These are phyloP conservation scores for Taphrina deformans DNA, from an alignment of 1,139 yeast species.

Conservation along the genomic window DNA sequence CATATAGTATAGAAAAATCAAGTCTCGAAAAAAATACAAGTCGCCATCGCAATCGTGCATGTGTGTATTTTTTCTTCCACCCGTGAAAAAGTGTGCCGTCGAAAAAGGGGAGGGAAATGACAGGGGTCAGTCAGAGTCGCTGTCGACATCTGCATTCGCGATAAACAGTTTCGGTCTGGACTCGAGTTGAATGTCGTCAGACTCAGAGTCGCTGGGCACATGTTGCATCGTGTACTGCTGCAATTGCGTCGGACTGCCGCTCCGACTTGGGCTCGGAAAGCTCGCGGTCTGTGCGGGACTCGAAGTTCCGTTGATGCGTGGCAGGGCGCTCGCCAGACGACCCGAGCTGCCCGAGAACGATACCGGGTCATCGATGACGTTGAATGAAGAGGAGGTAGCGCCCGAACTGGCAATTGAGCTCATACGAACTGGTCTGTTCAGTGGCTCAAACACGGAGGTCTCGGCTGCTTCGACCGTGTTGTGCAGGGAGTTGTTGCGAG, in stretches of 20 bases:
- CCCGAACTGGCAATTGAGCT: slow-evolving; percentile 10
- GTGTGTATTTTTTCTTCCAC: no score
- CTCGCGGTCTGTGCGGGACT: background rate
- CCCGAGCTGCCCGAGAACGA: background rate
- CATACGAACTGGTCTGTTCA: slow-evolving; percentile 2
- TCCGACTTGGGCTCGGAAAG: background rate
- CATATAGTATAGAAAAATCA: background rate
- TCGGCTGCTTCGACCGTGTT: slow-evolving; percentile 17
- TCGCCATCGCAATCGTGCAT: background rate
- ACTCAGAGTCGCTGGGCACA: slow-evolving; percentile 16
- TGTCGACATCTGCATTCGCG: slow-evolving; percentile 26
- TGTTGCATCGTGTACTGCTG: slow-evolving; percentile 31
- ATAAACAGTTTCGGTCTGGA: slow-evolving; percentile 19
- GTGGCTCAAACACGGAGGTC: background rate
- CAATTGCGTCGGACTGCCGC: slow-evolving; percentile 29
- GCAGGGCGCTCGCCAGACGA: background rate
- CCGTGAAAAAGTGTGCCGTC: no score
- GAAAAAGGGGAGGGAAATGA: background rate
- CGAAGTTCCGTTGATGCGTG: background rate
- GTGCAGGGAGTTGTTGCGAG: slow-evolving; percentile 24
- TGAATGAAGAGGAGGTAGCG: background rate
- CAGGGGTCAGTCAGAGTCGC: slow-evolving; percentile 15
- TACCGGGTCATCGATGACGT: background rate
- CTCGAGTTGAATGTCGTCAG: slow-evolving; percentile 2
- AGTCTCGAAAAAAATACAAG: no score